These are phyloP conservation scores for Rhizopogon roseolus DNA, from an alignment of 768 basidiomycete genomes.

Conservation along the genomic window DNA sequence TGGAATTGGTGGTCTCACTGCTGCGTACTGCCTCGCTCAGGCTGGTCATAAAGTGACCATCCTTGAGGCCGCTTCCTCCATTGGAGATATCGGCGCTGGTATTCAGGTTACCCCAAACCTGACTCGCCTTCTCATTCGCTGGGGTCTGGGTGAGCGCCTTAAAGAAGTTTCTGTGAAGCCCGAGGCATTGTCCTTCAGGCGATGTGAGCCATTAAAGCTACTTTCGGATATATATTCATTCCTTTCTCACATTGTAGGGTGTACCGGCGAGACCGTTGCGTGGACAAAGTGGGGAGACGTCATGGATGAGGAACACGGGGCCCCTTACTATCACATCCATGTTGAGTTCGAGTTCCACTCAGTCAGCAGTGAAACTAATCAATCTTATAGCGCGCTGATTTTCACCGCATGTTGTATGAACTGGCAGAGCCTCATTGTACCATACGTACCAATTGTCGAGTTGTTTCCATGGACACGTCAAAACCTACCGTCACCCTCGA, in stretches of 20 bases:
- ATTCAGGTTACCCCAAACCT: constrained; percentile 44
- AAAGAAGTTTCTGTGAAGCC: constrained; percentile 35
- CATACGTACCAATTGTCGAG: constrained; percentile 31
- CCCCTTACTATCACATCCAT: constrained; percentile 33
- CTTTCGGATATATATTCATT: not conserved
- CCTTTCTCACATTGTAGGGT: constrained; percentile 14
- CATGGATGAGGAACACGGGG: constrained; percentile 27
- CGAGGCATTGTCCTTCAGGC: constrained; percentile 31
- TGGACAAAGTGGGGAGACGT: constrained; percentile 31
- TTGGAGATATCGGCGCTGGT: constrained; percentile 47
- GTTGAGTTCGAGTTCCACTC: constrained; percentile 10
- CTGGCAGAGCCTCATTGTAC: constrained; percentile 33
- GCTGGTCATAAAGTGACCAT: constrained; percentile 47
- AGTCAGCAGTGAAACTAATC: not conserved
- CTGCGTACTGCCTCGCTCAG: constrained; percentile 39
- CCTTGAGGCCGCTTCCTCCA: constrained; percentile 34
- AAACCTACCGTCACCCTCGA: constrained; percentile 32
- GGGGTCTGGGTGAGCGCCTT: constrained; percentile 44
- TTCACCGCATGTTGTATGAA: constrained; percentile 34
- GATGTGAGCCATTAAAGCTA: constrained; percentile 29
- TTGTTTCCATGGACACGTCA: constrained; percentile 29
- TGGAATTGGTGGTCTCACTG: constrained; percentile 45
- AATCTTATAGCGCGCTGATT: constrained; percentile 36
- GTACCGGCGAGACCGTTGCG: constrained; percentile 29
- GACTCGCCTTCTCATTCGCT: constrained; percentile 41